Evolutionary conservation across 768 basidiomycete genomes (phyloP).

Genomic region (Trametes coccinea): DNA sequence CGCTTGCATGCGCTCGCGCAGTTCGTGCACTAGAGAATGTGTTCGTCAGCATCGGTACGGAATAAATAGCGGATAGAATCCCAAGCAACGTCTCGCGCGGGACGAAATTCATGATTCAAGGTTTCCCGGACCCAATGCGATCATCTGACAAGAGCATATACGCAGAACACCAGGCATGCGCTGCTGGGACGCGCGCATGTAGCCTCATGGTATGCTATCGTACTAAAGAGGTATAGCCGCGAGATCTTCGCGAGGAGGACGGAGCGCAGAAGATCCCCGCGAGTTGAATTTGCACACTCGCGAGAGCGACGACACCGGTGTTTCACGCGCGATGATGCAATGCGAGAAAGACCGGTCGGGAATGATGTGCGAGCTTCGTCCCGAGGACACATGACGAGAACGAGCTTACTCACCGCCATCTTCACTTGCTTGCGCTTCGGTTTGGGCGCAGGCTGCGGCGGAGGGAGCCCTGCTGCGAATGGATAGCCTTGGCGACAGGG

Average conservation of each 20-base stretch:
- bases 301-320: slow-evolving; percentile 1
- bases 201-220: background rate
- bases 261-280: background rate
- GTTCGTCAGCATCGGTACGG: slow-evolving; percentile 1
- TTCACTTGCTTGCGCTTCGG: slow-evolving; percentile 58
- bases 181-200: background rate
- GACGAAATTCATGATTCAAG: background rate
- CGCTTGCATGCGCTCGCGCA: slow-evolving; percentile 59
- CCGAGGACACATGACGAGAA: slow-evolving; percentile 5
- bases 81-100: background rate
- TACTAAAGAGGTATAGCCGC: background rate
- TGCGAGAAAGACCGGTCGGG: slow-evolving; percentile 15
- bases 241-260: background rate
- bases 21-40: slow-evolving; percentile 48
- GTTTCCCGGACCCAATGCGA: background rate
- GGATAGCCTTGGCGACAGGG: slow-evolving; percentile 29
- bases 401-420: slow-evolving; percentile 48
- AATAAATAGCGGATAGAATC: background rate
- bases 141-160: background rate
- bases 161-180: no score
- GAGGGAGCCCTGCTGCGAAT: slow-evolving; percentile 26
- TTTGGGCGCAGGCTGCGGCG: slow-evolving; percentile 30
- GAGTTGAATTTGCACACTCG: background rate
- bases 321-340: slow-evolving; percentile 5
- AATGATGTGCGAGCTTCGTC: background rate